phyloP scores from a whole-genome alignment of 2,329 filamentous ascomycete species.

The Fusarium buxicola region DNA sequence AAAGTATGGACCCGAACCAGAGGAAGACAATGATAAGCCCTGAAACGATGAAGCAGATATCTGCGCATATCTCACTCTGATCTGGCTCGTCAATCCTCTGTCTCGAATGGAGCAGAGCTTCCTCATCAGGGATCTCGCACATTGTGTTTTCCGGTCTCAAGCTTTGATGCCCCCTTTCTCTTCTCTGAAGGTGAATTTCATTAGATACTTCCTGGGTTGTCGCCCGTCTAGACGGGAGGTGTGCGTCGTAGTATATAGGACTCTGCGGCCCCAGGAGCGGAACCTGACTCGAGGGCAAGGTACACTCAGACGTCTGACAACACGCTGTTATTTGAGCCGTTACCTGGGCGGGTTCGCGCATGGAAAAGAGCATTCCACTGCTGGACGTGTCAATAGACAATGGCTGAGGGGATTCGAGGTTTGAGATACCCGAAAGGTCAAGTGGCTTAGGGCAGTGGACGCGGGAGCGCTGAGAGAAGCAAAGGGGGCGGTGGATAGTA shows the following conservation, averaged over 20 bases:
- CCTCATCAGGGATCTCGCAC: neutral
- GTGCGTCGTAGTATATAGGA: neutral
- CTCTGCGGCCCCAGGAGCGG: neutral
- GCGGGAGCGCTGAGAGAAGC: slow-evolving; percentile 16
- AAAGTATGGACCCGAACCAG: neutral
- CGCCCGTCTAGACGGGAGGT: no score
- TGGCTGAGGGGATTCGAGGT: neutral
- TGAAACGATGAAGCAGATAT: neutral
- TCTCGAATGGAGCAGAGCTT: neutral
- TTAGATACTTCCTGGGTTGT: neutral
- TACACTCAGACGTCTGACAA: no score
- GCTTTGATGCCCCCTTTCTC: no score
- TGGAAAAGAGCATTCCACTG: neutral
- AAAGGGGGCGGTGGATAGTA: neutral
- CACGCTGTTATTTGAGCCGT: no score
- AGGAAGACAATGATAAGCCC: neutral
- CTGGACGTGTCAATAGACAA: neutral
- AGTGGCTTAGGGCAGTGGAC: neutral
- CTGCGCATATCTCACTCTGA: neutral
- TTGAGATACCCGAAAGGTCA: neutral
- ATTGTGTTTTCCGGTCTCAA: neutral
- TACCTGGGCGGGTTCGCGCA: neutral
- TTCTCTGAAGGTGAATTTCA: no score
- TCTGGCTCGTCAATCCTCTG: neutral
- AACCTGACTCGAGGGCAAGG: no score